Conservation (phyloP, 306 rosid genomes). For the Sicyos baderoa region DNA sequence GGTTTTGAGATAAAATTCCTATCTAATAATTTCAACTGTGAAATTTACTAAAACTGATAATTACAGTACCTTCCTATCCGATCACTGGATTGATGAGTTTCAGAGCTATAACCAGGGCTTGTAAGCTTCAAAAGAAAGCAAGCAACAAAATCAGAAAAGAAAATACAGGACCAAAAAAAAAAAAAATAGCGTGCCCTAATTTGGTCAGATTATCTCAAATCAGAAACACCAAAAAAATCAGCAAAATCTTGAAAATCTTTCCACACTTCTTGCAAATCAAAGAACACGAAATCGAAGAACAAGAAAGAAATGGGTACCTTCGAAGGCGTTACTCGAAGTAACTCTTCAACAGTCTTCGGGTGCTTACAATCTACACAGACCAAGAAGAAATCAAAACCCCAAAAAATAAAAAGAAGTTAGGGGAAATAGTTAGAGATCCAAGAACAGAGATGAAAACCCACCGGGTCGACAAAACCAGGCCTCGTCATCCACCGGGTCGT, state of each 20-base stretch:
- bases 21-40: not conserved
- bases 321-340: slow-evolving; percentile 60
- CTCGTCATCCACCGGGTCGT: slow-evolving; percentile 35
- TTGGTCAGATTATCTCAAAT: not conserved
- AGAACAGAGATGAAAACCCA: slow-evolving; percentile 17
- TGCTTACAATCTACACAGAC: slow-evolving; percentile 67
- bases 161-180: not conserved
- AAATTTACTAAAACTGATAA: not conserved
- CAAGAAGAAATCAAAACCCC: slow-evolving; percentile 15
- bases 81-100: slow-evolving; percentile 41
- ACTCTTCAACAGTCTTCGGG: slow-evolving; percentile 74
- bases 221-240: not conserved
- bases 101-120: slow-evolving; percentile 39
- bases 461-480: slow-evolving; percentile 90
- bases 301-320: slow-evolving; percentile 39
- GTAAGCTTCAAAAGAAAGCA: slow-evolving; percentile 34
- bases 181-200: too few species aligned
- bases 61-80: slow-evolving; percentile 56
- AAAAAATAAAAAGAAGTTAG: not conserved
- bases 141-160: not conserved
- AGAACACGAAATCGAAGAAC: slow-evolving; percentile 9
- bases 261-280: slow-evolving; percentile 17
- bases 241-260: slow-evolving; percentile 21
- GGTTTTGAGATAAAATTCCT: too few species aligned
- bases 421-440: not conserved